Evolutionary conservation across 495 filamentous ascomycete species (phyloP).

Genomic region (Beverwykella pulmonaria): DNA sequence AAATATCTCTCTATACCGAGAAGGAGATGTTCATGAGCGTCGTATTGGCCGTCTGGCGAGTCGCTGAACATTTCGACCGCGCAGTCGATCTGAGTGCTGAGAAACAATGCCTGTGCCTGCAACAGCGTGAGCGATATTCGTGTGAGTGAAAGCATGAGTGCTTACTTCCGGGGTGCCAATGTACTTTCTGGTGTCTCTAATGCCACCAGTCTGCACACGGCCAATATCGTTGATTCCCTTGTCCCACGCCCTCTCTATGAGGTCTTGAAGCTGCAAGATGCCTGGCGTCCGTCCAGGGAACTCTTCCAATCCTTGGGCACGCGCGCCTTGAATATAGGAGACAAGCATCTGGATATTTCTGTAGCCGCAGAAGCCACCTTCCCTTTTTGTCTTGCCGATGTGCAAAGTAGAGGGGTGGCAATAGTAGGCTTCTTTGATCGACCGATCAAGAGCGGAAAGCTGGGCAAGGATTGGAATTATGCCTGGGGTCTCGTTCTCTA

Average conservation of each 20-base stretch:
- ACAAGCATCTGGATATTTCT: constrained; percentile 94
- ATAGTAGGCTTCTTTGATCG: constrained; percentile 70
- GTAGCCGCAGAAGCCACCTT: constrained; percentile 97
- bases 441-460: constrained; percentile 67
- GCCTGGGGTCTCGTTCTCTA: constrained; percentile 67
- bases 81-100: constrained; percentile 63
- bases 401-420: constrained; percentile 78
- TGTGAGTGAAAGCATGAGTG: constrained; percentile 13
- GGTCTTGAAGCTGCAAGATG: constrained; percentile 82
- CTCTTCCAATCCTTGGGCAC: constrained; percentile 58
- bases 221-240: constrained; percentile 75
- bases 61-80: constrained; percentile 55
- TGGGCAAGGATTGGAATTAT: constrained; percentile 74
- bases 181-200: constrained; percentile 86
- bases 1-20: constrained; percentile 77
- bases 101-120: constrained; percentile 84
- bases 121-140: not conserved
- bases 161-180: constrained; percentile 91
- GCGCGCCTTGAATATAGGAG: constrained; percentile 69
- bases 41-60: constrained; percentile 39
- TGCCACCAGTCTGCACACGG: constrained; percentile 80
- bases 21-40: constrained; percentile 62
- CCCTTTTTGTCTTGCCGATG: constrained; percentile 75
- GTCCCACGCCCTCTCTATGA: constrained; percentile 91
- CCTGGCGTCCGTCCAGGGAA: constrained; percentile 65